Evolutionary conservation across 345 rosid genomes (phyloP).

Genomic region (Laguncularia racemosa): DNA sequence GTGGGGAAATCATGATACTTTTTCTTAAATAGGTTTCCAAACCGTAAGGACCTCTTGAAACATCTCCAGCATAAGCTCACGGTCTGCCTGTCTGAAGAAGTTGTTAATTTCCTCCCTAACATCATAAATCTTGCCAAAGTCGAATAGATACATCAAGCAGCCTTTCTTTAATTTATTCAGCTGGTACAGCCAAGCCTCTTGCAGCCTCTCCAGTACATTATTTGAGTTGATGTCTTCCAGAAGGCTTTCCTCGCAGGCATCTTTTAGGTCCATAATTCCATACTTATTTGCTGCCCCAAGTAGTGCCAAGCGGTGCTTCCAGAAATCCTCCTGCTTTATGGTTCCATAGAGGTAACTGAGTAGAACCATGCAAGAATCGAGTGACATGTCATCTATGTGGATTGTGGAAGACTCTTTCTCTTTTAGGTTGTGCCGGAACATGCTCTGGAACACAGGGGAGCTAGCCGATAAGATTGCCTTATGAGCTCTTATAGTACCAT

Average conservation of each 20-base stretch:
- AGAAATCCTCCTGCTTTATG: slow-evolving; percentile 73
- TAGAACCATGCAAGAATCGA: slow-evolving; percentile 73
- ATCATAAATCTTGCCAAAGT: slow-evolving; percentile 85
- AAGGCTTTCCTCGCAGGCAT: slow-evolving; percentile 80
- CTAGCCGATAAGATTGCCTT: slow-evolving; percentile 78
- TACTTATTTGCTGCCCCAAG: slow-evolving; percentile 85
- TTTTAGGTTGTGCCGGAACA: slow-evolving; percentile 84
- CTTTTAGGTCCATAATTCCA: slow-evolving; percentile 61
- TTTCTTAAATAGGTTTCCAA: slow-evolving; percentile 68
- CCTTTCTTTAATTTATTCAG: slow-evolving; percentile 78
- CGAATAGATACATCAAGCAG: slow-evolving; percentile 74
- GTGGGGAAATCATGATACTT: not conserved
- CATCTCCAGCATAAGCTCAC: slow-evolving; percentile 82
- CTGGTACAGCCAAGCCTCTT: slow-evolving; percentile 90
- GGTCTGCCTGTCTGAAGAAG: slow-evolving; percentile 76
- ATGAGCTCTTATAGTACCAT: slow-evolving; percentile 74
- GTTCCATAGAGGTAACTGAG: slow-evolving; percentile 79
- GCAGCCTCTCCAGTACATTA: slow-evolving; percentile 85
- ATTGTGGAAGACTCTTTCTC: slow-evolving; percentile 86
- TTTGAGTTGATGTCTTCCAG: slow-evolving; percentile 76
- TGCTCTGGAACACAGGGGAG: slow-evolving; percentile 85
- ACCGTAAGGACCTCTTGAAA: slow-evolving; percentile 78
- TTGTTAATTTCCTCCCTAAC: slow-evolving; percentile 63
- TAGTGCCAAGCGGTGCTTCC: slow-evolving; percentile 78
- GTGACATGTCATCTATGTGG: slow-evolving; percentile 73